Base-by-base conservation (phyloP, 1,139 yeast species). In the Scheffersomyces stambukii region DNA sequence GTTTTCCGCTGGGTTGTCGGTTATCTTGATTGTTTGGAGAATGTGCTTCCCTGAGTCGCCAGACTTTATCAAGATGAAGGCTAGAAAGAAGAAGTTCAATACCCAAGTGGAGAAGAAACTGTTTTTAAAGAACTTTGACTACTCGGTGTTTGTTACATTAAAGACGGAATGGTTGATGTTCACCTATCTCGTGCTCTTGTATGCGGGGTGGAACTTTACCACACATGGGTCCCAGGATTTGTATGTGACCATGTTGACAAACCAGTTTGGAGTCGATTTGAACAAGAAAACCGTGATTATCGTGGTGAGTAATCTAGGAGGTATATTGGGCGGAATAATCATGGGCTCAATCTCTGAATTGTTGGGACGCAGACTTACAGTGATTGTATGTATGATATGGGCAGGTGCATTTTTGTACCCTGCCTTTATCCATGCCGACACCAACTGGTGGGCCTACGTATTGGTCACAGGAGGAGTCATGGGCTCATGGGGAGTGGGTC, bases 1-100 rank as follows among this genome's bases (percentile, higher is more conserved):
- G 88, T 81, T 85, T 46, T 75, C 83, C 29, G 77, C 91, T 15
- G 83, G 89, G 15, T 54, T 57, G 12, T 63, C 66, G 7, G 52
- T 59, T 4, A 31, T 62, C 16, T 50, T 62, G 27, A 48, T 61
- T 16, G 32, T 46, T 12, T 60, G 64, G 64, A 51, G 67, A 38
- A 39, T 45, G 16, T 47, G 45, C 26, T 45, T 48, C 26, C 64
- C 66, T 1, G 68, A 63, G 45, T 55, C 66, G 3, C 52, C 54
- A 29, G 44, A 55, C 30, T 49, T 41, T 25, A n/a, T 44, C 4
- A 44, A 37, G 19, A 31, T 48, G 32, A 35, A 44, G 28, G 41
- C 44, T 16, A 43, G 37, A 23, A 46, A 44, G 35, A 31, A 29
- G 16, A 36, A 34, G 19, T 33, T 40, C 23, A 31, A 34, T 24